Evolutionary conservation across 805 yeast species (phyloP).

Genomic region (Starmerella geochares): DNA sequence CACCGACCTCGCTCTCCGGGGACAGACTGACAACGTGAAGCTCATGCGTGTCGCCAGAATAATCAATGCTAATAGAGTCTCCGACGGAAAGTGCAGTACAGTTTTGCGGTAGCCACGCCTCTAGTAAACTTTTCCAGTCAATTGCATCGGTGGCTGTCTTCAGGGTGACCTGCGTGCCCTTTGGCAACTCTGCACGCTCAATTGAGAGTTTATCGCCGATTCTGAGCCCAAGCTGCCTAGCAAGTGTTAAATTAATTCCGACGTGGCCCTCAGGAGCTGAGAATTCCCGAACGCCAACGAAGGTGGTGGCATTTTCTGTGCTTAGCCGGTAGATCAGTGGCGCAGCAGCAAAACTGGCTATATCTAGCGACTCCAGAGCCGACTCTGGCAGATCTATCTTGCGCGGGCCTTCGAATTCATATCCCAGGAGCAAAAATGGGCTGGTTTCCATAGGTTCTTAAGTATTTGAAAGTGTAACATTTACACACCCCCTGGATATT

Average conservation of each 20-base stretch:
- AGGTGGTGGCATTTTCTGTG: slow-evolving; percentile 21
- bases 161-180: slow-evolving; percentile 39
- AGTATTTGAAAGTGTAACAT: no score
- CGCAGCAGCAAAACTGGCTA: slow-evolving; percentile 28
- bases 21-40: slow-evolving; percentile 36
- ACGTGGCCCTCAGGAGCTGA: slow-evolving; percentile 35
- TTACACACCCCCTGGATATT: no score
- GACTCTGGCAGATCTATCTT: slow-evolving; percentile 17
- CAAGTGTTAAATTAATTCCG: slow-evolving; percentile 34
- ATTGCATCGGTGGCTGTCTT: slow-evolving; percentile 32
- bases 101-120: slow-evolving; percentile 39
- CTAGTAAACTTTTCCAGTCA: slow-evolving; percentile 49
- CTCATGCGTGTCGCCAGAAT: slow-evolving; percentile 25
- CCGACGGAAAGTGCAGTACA: slow-evolving; percentile 42
- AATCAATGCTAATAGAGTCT: slow-evolving; percentile 32
- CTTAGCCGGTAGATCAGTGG: slow-evolving; percentile 34
- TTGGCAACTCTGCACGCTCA: slow-evolving; percentile 34
- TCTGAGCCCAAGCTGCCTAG: slow-evolving; percentile 27
- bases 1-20: slow-evolving; percentile 30
- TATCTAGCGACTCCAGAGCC: neutral
- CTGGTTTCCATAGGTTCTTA: neutral
- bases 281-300: slow-evolving; percentile 43
- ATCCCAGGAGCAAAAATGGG: neutral
- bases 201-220: slow-evolving; percentile 24
- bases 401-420: slow-evolving; percentile 1